Evolutionary conservation across 148 eudicot species (phyloP).

Genomic region (Rhododendron kiyosumense): DNA sequence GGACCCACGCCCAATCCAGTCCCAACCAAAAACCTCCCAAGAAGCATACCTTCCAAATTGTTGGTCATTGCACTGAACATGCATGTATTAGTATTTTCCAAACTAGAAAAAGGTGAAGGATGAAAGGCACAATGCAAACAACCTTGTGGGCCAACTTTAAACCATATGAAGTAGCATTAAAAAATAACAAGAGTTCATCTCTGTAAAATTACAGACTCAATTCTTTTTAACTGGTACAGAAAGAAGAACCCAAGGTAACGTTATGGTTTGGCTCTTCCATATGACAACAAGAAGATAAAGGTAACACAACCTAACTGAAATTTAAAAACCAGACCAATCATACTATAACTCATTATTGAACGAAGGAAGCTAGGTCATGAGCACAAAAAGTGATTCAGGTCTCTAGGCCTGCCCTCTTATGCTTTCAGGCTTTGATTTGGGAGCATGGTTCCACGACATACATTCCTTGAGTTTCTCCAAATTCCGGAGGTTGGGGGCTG

Average conservation of each 20-base stretch:
- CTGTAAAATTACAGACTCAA: neutral
- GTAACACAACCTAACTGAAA: neutral
- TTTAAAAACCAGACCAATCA: neutral
- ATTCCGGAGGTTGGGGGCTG: neutral
- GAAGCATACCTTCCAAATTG: slow-evolving; percentile 74
- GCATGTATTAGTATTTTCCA: slow-evolving; percentile 11
- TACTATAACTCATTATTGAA: neutral
- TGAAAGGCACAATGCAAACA: neutral
- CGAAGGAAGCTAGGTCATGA: neutral
- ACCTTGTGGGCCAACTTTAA: neutral
- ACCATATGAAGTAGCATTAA: neutral
- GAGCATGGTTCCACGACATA: neutral
- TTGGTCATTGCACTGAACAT: slow-evolving; percentile 67
- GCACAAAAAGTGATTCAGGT: neutral
- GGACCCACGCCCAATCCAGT: slow-evolving; percentile 88
- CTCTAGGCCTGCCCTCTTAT: neutral
- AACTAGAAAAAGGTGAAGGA: neutral
- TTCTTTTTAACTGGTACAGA: neutral
- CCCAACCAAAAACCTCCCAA: slow-evolving; percentile 88
- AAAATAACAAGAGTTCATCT: neutral
- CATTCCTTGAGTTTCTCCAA: neutral
- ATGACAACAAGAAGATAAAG: neutral
- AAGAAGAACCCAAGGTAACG: neutral
- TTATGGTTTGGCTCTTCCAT: neutral
- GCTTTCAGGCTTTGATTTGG: neutral